Base-by-base conservation (phyloP, 2,329 filamentous ascomycete genomes). In the Polytolypa hystricis region DNA sequence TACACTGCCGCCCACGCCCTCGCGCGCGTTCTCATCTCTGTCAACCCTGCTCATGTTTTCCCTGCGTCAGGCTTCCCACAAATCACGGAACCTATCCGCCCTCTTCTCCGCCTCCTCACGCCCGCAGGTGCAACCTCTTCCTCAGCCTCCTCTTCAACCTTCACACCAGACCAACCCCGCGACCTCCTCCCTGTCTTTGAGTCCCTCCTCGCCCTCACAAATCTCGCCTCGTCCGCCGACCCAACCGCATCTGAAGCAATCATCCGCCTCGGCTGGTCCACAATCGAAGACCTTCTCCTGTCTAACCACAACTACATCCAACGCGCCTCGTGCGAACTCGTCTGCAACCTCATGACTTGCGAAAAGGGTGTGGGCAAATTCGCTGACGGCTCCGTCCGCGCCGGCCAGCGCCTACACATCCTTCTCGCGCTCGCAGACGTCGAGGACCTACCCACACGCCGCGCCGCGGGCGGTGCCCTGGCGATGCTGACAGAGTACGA, bases 131-230 rank as follows among this genome's bases (percentile, higher is more conserved):
- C 66, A 2, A 65, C 70, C 2, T 74, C 79, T 30, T 5, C 23
- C 8, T 2, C 21, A 11, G n/a, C 33, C 25, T 7, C 12, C 5
- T 7, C 32, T 23, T 15, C 19, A 4, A n/a, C 32, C 3, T 15
- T 34, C 6, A 44, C 56, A 25, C 56, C 62, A 5, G 62, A 65
- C 39, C 66, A 69, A 36, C 74, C 74, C 1, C 74, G 80, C 35
- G 83, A 94, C 56, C 73, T 96, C 10, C 71, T 98, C 0, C 86
- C 91, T 0, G 79, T 82, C 0, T 98, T 96, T 48, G 91, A 98
- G 60, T 73, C 81, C 1, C 71, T 98, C 6, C 81, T 96, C 57
- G 89, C 91, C 0, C 73, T 98, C 23, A 96, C 91, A 0, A 98
- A 98, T 49, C 73, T 98, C 5, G 91, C 89, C 0, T 93, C 84